phyloP scores from a whole-genome alignment of 139 green algal genomes.

The Haematococcus lacustris region DNA sequence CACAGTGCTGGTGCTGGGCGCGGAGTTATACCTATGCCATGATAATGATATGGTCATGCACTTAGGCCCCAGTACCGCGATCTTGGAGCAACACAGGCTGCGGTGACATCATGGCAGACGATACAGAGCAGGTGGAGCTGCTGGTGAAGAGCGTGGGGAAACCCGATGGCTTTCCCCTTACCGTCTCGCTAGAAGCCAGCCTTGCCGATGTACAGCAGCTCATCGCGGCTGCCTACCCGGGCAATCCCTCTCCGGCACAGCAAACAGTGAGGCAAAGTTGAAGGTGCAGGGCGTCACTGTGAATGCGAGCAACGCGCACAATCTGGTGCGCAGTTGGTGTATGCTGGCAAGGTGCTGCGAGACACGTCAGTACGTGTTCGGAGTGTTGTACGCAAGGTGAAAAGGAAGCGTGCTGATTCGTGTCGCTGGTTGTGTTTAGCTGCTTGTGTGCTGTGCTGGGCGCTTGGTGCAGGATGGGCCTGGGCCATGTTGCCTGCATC shows the following conservation, averaged over 20 bases:
- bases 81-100: too few species aligned
- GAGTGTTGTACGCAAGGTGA: conserved; percentile 30
- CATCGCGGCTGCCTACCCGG: conserved; percentile 20
- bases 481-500: conserved; percentile 42
- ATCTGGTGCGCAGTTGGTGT: conserved; percentile 46
- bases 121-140: too few species aligned
- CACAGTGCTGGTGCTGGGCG: too few species aligned
- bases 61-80: too few species aligned
- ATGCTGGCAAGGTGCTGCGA: conserved; percentile 57
- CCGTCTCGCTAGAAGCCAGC: conserved; percentile 12
- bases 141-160: conserved; percentile 27
- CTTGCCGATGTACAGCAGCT: conserved; percentile 23
- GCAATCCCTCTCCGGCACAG: conserved; percentile 9
- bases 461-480: conserved; percentile 23
- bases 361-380: conserved; percentile 11
- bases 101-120: too few species aligned
- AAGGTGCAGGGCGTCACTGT: background rate
- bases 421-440: too few species aligned
- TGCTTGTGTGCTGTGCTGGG: background rate
- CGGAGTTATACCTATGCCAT: too few species aligned
- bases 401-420: background rate
- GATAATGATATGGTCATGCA: too few species aligned
- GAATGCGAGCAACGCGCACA: background rate
- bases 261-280: conserved; percentile 29
- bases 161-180: conserved; percentile 14